Percentiles rank a stretch among this genome's conserved stretches.
These are phyloP conservation scores for Trichoderma simmonsii DNA, from an alignment of 2,329 filamentous ascomycete genomes.

Conservation along the genomic window DNA sequence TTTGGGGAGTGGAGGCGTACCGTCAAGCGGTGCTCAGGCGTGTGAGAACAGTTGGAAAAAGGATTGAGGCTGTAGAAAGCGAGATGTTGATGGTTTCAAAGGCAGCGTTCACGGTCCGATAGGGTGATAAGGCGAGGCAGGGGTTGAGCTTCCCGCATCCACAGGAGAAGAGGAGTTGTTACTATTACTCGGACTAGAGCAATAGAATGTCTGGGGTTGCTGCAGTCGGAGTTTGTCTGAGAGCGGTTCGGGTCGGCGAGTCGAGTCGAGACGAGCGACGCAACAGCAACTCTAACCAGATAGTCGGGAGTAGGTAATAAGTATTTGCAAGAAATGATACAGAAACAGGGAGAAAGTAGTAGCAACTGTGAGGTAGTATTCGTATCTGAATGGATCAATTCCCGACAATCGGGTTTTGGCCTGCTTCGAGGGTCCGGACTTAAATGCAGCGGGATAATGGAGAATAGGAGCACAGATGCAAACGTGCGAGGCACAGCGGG, in stretches of 20 bases:
- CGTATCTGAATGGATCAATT: neutral
- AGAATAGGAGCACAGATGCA: neutral
- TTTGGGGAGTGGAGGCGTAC: neutral
- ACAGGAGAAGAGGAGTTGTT: neutral
- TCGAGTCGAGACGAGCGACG: neutral
- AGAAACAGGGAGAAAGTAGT: neutral
- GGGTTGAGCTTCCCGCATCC: neutral
- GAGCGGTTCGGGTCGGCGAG: neutral
- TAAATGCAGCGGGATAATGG: neutral
- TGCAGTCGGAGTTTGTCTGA: neutral
- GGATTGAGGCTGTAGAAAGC: neutral
- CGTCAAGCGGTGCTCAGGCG: neutral
- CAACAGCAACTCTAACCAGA: neutral
- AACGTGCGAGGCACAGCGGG: constrained; percentile 8
- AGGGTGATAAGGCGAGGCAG: neutral
- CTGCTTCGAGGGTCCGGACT: neutral
- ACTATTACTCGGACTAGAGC: neutral
- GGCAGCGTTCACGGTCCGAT: neutral
- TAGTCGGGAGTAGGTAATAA: neutral
- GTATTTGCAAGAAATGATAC: neutral
- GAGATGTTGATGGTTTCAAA: neutral
- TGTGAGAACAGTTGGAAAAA: neutral
- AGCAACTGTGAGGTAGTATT: neutral
- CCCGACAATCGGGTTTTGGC: neutral
- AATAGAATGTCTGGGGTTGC: neutral